A percentile compares a stretch with the other conserved stretches of the same genome.
phyloP scores from a whole-genome alignment of 2,329 filamentous ascomycete genomes.

The Aureobasidium uvarum region DNA sequence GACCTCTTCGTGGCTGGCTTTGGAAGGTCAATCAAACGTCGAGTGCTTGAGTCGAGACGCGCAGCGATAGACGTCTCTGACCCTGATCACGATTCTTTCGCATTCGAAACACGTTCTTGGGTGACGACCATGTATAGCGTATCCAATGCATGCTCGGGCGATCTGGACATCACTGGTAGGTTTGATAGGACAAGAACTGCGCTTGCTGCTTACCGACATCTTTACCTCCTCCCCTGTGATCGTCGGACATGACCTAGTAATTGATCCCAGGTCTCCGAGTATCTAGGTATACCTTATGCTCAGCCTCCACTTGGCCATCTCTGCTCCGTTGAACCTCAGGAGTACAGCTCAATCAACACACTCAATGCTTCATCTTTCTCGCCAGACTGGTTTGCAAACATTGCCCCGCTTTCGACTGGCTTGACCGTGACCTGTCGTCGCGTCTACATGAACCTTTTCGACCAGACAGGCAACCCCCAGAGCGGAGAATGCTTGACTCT shows the following conservation, averaged over 20 bases:
- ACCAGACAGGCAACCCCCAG: background rate
- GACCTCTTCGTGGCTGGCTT: no score
- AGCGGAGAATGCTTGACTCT: background rate
- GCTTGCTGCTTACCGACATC: background rate
- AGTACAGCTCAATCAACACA: background rate
- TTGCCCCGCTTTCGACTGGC: background rate
- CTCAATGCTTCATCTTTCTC: background rate
- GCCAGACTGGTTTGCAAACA: background rate
- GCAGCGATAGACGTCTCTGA: background rate
- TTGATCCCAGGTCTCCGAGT: background rate
- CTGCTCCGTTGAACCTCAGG: background rate
- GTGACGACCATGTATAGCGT: background rate
- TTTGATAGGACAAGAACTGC: background rate
- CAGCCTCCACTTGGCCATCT: background rate
- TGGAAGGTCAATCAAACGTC: no score
- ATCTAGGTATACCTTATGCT: conserved; percentile 2
- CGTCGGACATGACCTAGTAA: background rate
- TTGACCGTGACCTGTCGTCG: background rate
- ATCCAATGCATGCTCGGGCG: background rate
- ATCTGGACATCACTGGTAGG: background rate
- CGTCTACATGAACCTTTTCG: background rate
- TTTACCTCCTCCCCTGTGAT: no score
- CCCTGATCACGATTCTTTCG: background rate
- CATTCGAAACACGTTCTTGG: background rate
- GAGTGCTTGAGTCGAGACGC: no score